Evolutionary conservation across 768 basidiomycete genomes (phyloP).

Genomic region (Psilocybe azurescens): DNA sequence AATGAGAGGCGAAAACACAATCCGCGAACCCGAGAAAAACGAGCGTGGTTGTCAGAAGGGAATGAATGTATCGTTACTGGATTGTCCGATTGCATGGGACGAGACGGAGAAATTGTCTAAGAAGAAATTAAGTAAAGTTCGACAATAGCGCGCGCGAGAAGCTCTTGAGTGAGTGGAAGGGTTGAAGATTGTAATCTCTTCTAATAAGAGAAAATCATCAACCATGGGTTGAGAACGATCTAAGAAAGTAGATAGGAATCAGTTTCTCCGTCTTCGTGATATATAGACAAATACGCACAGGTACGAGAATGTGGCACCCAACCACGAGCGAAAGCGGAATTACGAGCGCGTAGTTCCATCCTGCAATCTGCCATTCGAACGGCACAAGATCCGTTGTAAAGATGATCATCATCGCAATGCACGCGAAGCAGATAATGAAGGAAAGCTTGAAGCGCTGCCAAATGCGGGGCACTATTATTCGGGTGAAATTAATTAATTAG

Average conservation of each 20-base stretch:
- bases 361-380: constrained; percentile 67
- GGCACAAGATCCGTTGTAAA: constrained; percentile 63
- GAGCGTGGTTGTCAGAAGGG: constrained; percentile 3
- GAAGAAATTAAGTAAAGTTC: constrained; percentile 9
- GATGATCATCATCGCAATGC: constrained; percentile 66
- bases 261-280: constrained; percentile 9
- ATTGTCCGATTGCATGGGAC: constrained; percentile 15
- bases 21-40: background rate
- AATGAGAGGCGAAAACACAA: background rate
- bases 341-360: constrained; percentile 70
- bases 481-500: constrained; percentile 6
- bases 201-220: constrained; percentile 79
- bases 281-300: constrained; percentile 49
- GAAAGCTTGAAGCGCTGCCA: constrained; percentile 81
- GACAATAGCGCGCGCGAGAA: background rate
- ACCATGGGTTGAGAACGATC: constrained; percentile 86
- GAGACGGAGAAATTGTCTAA: background rate
- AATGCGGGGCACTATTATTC: constrained; percentile 69
- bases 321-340: constrained; percentile 74
- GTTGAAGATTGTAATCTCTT: background rate
- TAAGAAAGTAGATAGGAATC: constrained; percentile 21
- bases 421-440: constrained; percentile 63
- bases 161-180: background rate
- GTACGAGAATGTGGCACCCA: constrained; percentile 73
- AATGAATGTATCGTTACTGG: constrained; percentile 7